Percentiles rank a stretch among this genome's conserved stretches.
phyloP scores from a whole-genome alignment of 257 asterid species.

The Solanum corneliomulleri region DNA sequence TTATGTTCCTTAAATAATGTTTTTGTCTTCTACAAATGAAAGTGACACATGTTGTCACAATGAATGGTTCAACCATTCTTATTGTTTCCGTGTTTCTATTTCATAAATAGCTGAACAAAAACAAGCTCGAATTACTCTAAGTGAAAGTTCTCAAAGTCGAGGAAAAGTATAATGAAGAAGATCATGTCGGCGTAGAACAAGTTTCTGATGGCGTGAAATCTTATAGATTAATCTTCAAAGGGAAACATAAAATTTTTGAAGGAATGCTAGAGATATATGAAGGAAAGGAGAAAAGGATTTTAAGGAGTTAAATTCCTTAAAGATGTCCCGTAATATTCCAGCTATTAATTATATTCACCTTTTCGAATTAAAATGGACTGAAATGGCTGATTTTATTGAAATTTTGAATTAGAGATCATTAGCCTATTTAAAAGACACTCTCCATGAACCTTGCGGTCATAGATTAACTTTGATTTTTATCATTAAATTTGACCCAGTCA shows the following conservation, averaged over 20 bases:
- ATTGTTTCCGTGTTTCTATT: not conserved
- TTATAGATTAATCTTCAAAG: not conserved
- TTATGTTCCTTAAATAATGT: not conserved
- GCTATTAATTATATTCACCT: not conserved
- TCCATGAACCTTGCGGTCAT: too few relatives aligned
- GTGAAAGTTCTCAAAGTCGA: not conserved
- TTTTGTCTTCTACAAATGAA: not conserved
- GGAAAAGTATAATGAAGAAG: not conserved
- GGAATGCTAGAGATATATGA: not conserved
- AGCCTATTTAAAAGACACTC: too few relatives aligned
- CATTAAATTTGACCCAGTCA: too few relatives aligned
- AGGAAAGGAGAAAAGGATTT: not conserved
- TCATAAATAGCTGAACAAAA: not conserved
- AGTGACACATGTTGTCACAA: not conserved
- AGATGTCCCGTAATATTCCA: not conserved
- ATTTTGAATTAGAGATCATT: not conserved
- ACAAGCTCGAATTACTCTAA: not conserved
- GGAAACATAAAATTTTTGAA: not conserved
- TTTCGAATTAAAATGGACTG: not conserved
- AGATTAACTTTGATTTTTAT: too few relatives aligned
- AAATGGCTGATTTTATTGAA: not conserved
- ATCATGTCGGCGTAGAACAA: not conserved
- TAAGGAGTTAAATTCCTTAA: not conserved
- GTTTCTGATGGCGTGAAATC: not conserved
- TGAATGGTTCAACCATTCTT: not conserved